Evolutionary conservation across 2,329 filamentous ascomycete species (phyloP), one percentile per base, ranked within the genome.

Genomic region (Clonostachys rhizophaga): DNA sequence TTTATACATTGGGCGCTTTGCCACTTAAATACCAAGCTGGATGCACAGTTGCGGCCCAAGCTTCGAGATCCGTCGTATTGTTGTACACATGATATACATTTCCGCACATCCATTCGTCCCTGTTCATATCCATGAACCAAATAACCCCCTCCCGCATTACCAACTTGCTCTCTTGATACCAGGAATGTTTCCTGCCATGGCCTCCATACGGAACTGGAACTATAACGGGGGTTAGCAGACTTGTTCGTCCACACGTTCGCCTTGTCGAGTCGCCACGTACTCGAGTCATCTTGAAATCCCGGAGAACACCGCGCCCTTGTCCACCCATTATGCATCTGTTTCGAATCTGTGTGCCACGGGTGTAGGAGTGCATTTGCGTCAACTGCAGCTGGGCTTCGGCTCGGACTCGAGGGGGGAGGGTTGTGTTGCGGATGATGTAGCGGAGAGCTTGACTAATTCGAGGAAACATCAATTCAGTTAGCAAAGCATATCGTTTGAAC

Each of bases 81-180:
- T 45, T 40, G 37, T 40, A 34, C 20, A 17, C 35, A 47, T 44
- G 45, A 37, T 50, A 52, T 44, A 50, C 36, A 36, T 13, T 14
- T 10, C 6, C 34, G 20, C 16, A 16, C 14, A 10, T 47, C 18
- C 20, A 45, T 17, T 40, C 34, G n/a, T 3, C 33, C 35, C 8
- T 13, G 34, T 8, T 30, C 24, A 30, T 30, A 30, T 30, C 24
- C 24, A 30, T 30, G 4, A 30, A 30, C 4, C 1, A 10, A 30
- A 30, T 1, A 2, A 2, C 4, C 24, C 24, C 24, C 24, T 30
- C 24, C 14, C 40, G 16, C 6, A 63, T 66, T 89, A 99, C 94
- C 94, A 99, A 69, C 89, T 95, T 44, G 94, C 94, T 76, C 95
- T 95, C 78, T 86, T 90, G 47, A 99, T 94, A 58, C 94, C 94